phyloP scores from a whole-genome alignment of 371 early-diverging fungal species.

The Mucor circinelloides region DNA sequence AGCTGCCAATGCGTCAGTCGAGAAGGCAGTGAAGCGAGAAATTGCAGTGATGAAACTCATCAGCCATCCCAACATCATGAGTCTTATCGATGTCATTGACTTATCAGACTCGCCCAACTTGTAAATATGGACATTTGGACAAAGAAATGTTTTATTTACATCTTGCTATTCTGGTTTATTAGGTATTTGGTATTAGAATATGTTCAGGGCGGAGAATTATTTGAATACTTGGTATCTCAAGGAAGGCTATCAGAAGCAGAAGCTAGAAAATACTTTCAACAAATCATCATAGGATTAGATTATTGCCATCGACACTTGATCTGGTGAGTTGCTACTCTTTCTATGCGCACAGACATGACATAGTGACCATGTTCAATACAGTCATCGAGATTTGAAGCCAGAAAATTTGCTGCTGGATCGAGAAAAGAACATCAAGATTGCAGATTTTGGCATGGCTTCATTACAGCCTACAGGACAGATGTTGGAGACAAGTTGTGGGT shows the following conservation, averaged over 20 bases:
- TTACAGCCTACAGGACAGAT: constrained; percentile 70
- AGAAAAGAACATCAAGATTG: constrained; percentile 76
- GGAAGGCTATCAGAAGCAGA: constrained; percentile 87
- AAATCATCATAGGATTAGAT: constrained; percentile 92
- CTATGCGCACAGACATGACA: background rate
- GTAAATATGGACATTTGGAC: constrained; percentile 44
- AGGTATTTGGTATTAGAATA: constrained; percentile 96
- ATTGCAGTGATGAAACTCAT: constrained; percentile 94
- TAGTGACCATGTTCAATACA: background rate
- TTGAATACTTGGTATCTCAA: constrained; percentile 89
- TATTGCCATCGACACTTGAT: constrained; percentile 94
- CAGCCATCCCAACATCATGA: constrained; percentile 89
- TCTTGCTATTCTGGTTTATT: background rate
- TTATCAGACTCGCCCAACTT: constrained; percentile 62
- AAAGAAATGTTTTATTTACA: constrained; percentile 1
- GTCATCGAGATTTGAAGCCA: constrained; percentile 98
- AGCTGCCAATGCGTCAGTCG: constrained; percentile 60
- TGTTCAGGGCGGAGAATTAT: constrained; percentile 95
- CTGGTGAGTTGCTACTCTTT: constrained; percentile 52
- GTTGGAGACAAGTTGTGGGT: constrained; percentile 84
- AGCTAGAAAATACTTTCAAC: constrained; percentile 93
- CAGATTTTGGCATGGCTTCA: constrained; percentile 89
- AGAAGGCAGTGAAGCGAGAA: constrained; percentile 89
- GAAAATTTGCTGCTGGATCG: constrained; percentile 91
- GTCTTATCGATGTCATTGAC: constrained; percentile 90